Evolutionary conservation across 371 early-diverging fungal species (phyloP), one percentile per base, ranked within the genome.

Genomic region (Actinomortierella wolfii): DNA sequence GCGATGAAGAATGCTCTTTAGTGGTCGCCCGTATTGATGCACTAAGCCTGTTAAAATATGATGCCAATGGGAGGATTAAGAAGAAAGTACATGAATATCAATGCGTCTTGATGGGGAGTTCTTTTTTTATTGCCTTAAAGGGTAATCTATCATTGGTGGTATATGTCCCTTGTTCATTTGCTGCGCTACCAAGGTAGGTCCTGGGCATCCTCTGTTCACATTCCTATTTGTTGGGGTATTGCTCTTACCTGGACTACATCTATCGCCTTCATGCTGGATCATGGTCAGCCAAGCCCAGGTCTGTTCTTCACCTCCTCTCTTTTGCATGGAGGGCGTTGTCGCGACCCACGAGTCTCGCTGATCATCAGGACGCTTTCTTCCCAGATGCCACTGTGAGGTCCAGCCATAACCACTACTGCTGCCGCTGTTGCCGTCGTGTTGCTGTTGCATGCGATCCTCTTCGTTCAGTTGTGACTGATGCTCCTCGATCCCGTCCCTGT

Each of bases 211-310:
- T n/a, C n/a, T n/a, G n/a, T 18, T 17, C 15, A 45, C 45, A 45
- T 18, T 9, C 3, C 3, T 3, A 21, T 4, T 15, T n/a, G 26
- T n/a, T n/a, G n/a, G n/a, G n/a, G n/a, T n/a, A n/a, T 18, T 24
- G 1, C 9, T 34, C 26, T 29, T 62, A 66, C 74, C 74, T 52
- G 74, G 55, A n/a, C 74, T 67, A 57, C 67, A 73, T 1, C 61
- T 54, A 17, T 57, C 53, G n/a, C 58, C 57, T 13, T 42, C 51
- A 29, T 59, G 42, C 62, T 60, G 67, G 9, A 73, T 52, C 56
- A 58, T 67, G 4, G 74, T 73, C 67, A 73, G 59, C 74, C 74
- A 73, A 18, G 67, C 44, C 74, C 74, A 73, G 9, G 51, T 50
- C 15, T 61, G 39, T 5, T 24, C 50, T 17, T 48, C 13, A 18